Base-by-base conservation (phyloP, 2,329 filamentous ascomycete species). In the Rugonectria rugulosa region DNA sequence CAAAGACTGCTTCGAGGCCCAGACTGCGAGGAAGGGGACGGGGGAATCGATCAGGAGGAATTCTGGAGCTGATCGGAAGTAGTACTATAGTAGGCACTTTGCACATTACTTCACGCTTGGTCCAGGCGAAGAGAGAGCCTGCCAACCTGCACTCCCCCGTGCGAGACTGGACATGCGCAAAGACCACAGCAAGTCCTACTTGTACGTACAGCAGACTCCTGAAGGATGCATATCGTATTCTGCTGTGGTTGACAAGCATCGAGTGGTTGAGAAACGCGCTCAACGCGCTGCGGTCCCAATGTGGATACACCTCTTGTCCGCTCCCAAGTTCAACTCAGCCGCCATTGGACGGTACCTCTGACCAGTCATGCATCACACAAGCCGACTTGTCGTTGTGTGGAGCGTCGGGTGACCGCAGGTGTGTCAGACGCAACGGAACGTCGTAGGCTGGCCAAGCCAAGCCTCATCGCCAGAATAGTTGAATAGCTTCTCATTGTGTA, bases 181-280 rank as follows among this genome's bases (percentile, higher is more conserved):
- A n/a, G n/a, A n/a, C n/a, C 31, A n/a, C 10, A 20, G n/a, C 9
- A 7, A 3, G 34, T 36, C 15, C 32, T 36, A 6, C 8, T 9
- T 17, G 17, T 6, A 20, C 6, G 4, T 5, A 20, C 36, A 40
- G 14, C 45, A 52, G 48, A 54, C 26, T 65, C 54, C 60, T 65
- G 58, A 59, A 27, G 32, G 52, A 46, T 63, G 58, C 65, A 59
- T 64, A 48, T 48, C 61, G 53, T 45, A 46, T 45, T 64, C 56
- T 63, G 57, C 53, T 57, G 56, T 50, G 43, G 53, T 34, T 56
- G 57, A 51, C 50, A 40, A 55, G 46, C 51, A 47, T 48, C 54
- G 54, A 60, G 56, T 59, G 55, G 58, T 61, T 47, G 45, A 60
- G 41, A 66, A 54, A 68, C 58, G 60, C 65, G 65, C 55, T 59